Evolutionary conservation across 768 basidiomycete genomes (phyloP), one percentile per base, ranked within the genome.

Genomic region (Naganishia kalamii): DNA sequence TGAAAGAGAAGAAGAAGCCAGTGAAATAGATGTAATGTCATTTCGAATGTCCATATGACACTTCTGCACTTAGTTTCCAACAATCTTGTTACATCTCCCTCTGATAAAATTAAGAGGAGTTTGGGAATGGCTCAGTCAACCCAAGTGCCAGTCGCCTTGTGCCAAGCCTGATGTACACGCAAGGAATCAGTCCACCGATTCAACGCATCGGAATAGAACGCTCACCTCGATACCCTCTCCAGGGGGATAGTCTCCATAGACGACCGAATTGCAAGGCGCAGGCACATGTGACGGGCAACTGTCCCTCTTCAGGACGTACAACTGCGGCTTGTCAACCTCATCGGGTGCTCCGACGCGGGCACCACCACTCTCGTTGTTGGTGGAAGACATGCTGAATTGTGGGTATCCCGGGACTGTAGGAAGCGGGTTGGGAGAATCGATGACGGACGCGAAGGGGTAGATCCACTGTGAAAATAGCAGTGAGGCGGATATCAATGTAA

Each of bases 181-280:
- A 8, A 19, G 35, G 12, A 8, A 44, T 25, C 12, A 11, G 23
- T 8, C 25, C 5, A 4, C n/a, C 30, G 19, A 8, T 10, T 12
- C 33, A 37, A 1, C 23, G 23, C 15, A 1, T 40, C 48, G 48
- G 23, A 23, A 3, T 10, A 6, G 6, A n/a, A 15, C n/a, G 68
- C 72, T 54, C 64, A 73, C 75, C 70, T 78, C 77, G 41, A 78
- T 78, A 25, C 75, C 75, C 41, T 73, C 67, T 2, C 72, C 73
- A 17, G 74, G 73, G 0, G 73, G 70, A 64, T 76, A 78, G 0
- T 60, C 65, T 1, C 71, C 61, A 50, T 73, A 71, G 0, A 49
- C 66, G 52, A 72, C 70, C 2, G 74, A 67, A 25, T 71, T 72
- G 29, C 70, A 68, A 2, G 74, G 75, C 8, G 73, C 43, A 12